Evolutionary conservation across 176 grass and related monocot genomes (phyloP).

Genomic region (Neostapfia colusana): DNA sequence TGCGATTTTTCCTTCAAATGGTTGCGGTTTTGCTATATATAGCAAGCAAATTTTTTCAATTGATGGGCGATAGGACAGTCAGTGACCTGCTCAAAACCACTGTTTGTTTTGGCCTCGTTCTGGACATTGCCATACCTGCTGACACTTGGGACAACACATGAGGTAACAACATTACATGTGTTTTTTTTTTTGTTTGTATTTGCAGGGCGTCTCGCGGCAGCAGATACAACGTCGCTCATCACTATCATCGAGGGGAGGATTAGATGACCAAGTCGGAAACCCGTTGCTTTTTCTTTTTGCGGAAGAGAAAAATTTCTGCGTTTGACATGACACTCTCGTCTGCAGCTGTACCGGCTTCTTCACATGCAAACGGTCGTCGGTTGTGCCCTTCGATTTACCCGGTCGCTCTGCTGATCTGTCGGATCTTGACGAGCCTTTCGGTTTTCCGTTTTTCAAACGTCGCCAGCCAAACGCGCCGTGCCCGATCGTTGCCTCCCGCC

Average conservation of each 20-base stretch:
- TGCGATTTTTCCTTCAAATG: neutral
- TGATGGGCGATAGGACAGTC: neutral
- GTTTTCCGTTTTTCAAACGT: conserved; percentile 33
- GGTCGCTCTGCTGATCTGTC: neutral
- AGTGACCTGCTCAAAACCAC: neutral
- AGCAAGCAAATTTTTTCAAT: neutral
- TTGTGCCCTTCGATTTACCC: neutral
- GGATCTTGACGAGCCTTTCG: neutral
- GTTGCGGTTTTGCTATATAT: neutral
- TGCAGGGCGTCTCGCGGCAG: too few relatives aligned
- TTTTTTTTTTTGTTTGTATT: too few relatives aligned
- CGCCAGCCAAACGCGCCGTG: conserved; percentile 3
- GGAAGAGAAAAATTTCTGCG: too few relatives aligned
- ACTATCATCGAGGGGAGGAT: too few relatives aligned
- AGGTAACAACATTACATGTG: neutral
- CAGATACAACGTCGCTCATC: too few relatives aligned
- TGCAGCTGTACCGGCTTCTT: neutral
- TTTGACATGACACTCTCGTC: too few relatives aligned
- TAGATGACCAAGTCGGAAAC: too few relatives aligned
- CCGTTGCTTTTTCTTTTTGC: too few relatives aligned
- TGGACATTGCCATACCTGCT: neutral
- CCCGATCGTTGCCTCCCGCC: conserved; percentile 35
- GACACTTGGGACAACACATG: neutral
- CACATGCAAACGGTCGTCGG: neutral
- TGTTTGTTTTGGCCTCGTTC: neutral